Percentiles rank a stretch among this genome's conserved stretches.
Evolutionary conservation across 345 rosid species (phyloP).

Genomic region (Ceriops decandra): DNA sequence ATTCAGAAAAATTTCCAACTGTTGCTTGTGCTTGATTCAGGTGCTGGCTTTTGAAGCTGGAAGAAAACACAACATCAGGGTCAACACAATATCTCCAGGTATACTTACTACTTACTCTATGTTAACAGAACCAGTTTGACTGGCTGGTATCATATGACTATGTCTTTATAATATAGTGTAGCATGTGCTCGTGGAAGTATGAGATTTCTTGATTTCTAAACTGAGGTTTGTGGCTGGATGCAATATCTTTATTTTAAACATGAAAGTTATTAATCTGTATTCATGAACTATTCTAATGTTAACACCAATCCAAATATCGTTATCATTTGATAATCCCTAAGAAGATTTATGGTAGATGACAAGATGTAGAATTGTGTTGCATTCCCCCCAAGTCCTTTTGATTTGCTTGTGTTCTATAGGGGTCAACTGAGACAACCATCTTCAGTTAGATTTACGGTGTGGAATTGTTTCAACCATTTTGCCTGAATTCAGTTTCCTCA

Average conservation of each 20-base stretch:
- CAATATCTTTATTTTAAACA: neutral
- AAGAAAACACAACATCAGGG: slow-evolving; percentile 62
- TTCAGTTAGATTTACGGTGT: too few species aligned
- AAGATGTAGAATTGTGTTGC: neutral
- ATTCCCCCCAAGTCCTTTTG: neutral
- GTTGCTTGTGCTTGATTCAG: slow-evolving; percentile 23
- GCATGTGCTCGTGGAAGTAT: neutral
- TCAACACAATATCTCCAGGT: slow-evolving; percentile 73
- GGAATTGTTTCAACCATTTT: too few species aligned
- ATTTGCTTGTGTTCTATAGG: neutral
- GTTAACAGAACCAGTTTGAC: neutral
- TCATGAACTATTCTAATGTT: neutral
- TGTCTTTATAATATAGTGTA: neutral
- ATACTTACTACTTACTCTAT: slow-evolving; percentile 3
- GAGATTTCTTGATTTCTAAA: too few species aligned
- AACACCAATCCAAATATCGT: neutral
- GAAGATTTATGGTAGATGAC: neutral
- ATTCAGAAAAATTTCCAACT: neutral
- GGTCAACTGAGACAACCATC: too few species aligned
- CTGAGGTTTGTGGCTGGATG: too few species aligned
- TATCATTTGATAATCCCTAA: neutral
- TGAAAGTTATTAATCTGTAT: neutral
- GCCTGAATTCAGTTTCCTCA: too few species aligned
- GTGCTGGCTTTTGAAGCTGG: slow-evolving; percentile 80
- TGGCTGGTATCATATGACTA: neutral